Percentiles rank a stretch among this genome's conserved stretches.
phyloP scores from a whole-genome alignment of 1,284 basidiomycete species.

The Pyrrhoderma noxium region DNA sequence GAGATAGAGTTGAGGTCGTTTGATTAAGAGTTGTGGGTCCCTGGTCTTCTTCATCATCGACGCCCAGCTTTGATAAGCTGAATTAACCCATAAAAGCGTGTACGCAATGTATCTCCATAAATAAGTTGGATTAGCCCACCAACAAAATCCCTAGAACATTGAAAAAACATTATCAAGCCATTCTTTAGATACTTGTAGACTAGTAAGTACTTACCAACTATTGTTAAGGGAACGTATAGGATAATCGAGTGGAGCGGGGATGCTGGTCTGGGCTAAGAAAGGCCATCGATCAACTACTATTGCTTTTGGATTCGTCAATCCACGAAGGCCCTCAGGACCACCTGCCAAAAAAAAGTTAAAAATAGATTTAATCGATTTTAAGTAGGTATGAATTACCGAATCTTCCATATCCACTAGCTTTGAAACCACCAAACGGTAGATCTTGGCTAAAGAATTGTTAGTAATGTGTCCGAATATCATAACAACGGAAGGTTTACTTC shows the following conservation, averaged over 20 bases:
- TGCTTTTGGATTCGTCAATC: slow-evolving; percentile 82
- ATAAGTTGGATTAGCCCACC: slow-evolving; percentile 66
- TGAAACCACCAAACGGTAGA: slow-evolving; percentile 89
- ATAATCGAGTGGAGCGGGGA: slow-evolving; percentile 85
- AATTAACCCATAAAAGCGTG: slow-evolving; percentile 47
- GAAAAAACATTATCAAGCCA: neutral
- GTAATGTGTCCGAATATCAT: slow-evolving; percentile 1
- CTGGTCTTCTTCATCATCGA: neutral
- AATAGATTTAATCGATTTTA: slow-evolving; percentile 16
- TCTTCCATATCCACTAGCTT: slow-evolving; percentile 83
- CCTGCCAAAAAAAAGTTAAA: slow-evolving; percentile 33
- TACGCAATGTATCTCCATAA: slow-evolving; percentile 66
- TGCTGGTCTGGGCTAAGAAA: slow-evolving; percentile 72
- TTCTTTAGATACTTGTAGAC: slow-evolving; percentile 16
- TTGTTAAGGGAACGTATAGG: slow-evolving; percentile 71
- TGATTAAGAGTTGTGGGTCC: no score
- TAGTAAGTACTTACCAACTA: slow-evolving; percentile 62
- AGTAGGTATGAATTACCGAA: slow-evolving; percentile 47
- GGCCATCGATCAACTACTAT: slow-evolving; percentile 85
- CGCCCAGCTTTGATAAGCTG: slow-evolving; percentile 27
- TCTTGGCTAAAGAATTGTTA: slow-evolving; percentile 59
- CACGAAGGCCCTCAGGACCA: slow-evolving; percentile 86
- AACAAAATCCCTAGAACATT: slow-evolving; percentile 61
- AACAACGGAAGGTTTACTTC: slow-evolving; percentile 40
- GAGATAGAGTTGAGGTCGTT: no score